Conservation (phyloP, 2,329 filamentous ascomycete species). For the Colletotrichum kahawae region DNA sequence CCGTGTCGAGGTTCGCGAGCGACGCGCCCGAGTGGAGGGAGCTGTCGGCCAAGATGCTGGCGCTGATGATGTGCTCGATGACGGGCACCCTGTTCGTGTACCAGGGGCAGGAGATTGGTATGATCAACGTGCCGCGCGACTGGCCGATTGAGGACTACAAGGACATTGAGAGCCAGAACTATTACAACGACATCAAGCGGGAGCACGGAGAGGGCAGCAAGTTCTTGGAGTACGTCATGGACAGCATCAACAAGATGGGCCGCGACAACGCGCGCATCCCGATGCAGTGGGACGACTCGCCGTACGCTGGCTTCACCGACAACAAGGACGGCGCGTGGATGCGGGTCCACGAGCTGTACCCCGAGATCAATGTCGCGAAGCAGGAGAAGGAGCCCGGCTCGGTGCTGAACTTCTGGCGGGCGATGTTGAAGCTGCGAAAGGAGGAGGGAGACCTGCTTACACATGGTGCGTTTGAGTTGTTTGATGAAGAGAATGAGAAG, state of each 20-base stretch:
- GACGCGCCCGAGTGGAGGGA: slow-evolving; percentile 47
- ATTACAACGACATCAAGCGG: slow-evolving; percentile 49
- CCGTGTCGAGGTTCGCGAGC: slow-evolving; percentile 56
- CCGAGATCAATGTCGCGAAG: slow-evolving; percentile 58
- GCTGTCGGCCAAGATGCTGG: slow-evolving; percentile 57
- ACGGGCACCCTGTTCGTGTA: slow-evolving; percentile 61
- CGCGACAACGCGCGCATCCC: slow-evolving; percentile 72
- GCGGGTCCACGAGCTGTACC: slow-evolving; percentile 63
- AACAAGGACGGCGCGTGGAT: slow-evolving; percentile 55
- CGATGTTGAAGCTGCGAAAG: slow-evolving; percentile 58
- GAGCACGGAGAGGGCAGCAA: slow-evolving; percentile 47
- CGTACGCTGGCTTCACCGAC: slow-evolving; percentile 67
- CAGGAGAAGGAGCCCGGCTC: slow-evolving; percentile 49
- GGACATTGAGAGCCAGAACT: slow-evolving; percentile 55
- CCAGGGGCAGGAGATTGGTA: slow-evolving; percentile 64
- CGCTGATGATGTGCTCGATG: slow-evolving; percentile 49
- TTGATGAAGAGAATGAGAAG: slow-evolving; percentile 50
- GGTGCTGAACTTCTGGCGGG: slow-evolving; percentile 67
- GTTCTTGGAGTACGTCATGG: slow-evolving; percentile 49
- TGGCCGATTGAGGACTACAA: slow-evolving; percentile 55
- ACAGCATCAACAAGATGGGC: slow-evolving; percentile 62
- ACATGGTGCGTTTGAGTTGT: slow-evolving; percentile 61
- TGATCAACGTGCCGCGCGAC: slow-evolving; percentile 53
- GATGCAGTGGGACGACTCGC: slow-evolving; percentile 66
- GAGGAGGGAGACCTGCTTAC: slow-evolving; percentile 63